A percentile compares a stretch with the other conserved stretches of the same genome.
These are phyloP conservation scores for Hymenotorrendiella dingleyae DNA, from an alignment of 2,329 filamentous ascomycete genomes.

Conservation along the genomic window DNA sequence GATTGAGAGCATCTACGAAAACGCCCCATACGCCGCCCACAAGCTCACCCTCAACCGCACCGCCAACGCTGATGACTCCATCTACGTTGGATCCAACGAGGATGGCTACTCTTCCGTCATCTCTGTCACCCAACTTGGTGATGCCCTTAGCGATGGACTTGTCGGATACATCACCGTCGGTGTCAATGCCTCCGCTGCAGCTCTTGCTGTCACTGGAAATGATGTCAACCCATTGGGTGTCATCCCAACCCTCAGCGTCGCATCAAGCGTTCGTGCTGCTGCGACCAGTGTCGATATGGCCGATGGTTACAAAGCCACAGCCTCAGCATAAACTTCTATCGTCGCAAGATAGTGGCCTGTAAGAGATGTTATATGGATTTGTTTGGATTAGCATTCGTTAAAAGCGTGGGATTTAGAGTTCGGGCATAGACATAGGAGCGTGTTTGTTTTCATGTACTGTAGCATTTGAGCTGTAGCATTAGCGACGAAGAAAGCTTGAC, in stretches of 20 bases:
- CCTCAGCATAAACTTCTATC: too few species aligned
- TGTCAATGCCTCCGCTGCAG: slow-evolving; percentile 22
- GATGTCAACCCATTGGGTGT: slow-evolving; percentile 5
- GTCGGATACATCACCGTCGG: slow-evolving; percentile 33
- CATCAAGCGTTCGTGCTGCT: slow-evolving; percentile 1
- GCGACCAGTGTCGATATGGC: slow-evolving; percentile 3
- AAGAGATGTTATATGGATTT: too few species aligned
- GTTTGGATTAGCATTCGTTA: too few species aligned
- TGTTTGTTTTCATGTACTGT: too few species aligned
- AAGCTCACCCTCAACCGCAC: slow-evolving; percentile 5
- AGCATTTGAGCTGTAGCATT: too few species aligned
- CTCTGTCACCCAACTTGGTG: slow-evolving; percentile 25
- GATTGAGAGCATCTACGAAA: slow-evolving; percentile 3
- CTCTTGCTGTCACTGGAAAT: background rate
- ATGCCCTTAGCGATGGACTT: slow-evolving; percentile 30
- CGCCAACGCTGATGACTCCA: background rate
- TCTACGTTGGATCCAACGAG: slow-evolving; percentile 1
- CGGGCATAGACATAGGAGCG: too few species aligned
- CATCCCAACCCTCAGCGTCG: slow-evolving; percentile 7
- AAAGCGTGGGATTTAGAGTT: too few species aligned
- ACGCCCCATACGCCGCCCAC: slow-evolving; percentile 3
- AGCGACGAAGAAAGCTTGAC: too few species aligned
- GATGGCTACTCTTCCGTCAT: slow-evolving; percentile 7
- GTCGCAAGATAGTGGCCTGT: too few species aligned
- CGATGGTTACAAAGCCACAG: too few species aligned